Evolutionary conservation across 169 alveolate genomes (phyloP).

Genomic region (Amoebophrya sp.): DNA sequence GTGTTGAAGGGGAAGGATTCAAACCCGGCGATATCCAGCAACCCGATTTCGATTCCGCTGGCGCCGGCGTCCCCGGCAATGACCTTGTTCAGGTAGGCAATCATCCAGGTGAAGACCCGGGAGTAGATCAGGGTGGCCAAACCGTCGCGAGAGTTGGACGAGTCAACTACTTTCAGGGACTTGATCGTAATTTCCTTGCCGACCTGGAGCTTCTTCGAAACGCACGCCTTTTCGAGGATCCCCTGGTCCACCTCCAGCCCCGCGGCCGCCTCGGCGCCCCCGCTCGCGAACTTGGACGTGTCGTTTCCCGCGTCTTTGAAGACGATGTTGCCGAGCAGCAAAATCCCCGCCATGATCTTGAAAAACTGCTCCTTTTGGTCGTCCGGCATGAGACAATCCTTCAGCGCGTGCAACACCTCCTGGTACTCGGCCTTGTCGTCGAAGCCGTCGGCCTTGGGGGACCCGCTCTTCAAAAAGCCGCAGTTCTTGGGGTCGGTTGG

Average conservation of each 20-base stretch:
- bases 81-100: background rate
- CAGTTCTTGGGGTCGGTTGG: background rate
- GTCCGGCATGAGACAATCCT: background rate
- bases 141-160: background rate
- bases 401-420: background rate
- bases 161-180: background rate
- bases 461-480: background rate
- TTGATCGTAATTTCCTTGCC: background rate
- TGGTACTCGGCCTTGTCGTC: background rate
- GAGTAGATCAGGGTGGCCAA: background rate
- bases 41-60: constrained; percentile 60
- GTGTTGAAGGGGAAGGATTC: constrained; percentile 69
- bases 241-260: background rate
- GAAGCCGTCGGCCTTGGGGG: constrained; percentile 18
- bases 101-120: background rate
- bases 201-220: background rate
- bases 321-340: constrained; percentile 5
- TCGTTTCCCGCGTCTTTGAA: background rate
- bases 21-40: constrained; percentile 71
- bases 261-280: background rate
- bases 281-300: background rate
- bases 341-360: background rate
- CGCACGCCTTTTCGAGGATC: background rate
- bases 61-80: constrained; percentile 43
- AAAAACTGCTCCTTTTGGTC: background rate